These are phyloP conservation scores for Colletotrichum lini DNA, from an alignment of 2,329 filamentous ascomycete genomes.

Conservation along the genomic window DNA sequence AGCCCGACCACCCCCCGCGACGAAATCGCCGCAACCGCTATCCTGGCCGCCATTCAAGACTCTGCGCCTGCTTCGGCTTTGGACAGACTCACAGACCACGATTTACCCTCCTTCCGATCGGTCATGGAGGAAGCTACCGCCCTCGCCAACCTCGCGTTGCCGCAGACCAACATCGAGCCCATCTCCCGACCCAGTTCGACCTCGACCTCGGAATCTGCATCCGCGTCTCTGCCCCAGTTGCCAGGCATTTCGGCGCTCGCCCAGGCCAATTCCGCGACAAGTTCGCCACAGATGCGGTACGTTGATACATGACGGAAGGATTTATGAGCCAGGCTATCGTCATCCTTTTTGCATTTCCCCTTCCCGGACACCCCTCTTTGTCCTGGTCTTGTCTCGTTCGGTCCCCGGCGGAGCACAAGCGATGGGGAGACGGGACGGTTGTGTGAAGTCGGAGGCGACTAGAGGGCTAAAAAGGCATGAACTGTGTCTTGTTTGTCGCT, in stretches of 20 bases:
- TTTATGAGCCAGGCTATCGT: background rate
- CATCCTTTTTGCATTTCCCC: background rate
- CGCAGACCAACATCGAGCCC: slow-evolving; percentile 54
- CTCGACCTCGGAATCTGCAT: slow-evolving; percentile 52
- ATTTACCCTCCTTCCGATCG: slow-evolving; percentile 32
- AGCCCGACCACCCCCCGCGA: slow-evolving; percentile 4
- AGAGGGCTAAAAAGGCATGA: background rate
- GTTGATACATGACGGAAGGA: slow-evolving; percentile 44
- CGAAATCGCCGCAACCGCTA: slow-evolving; percentile 23
- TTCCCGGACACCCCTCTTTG: background rate
- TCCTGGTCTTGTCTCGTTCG: background rate
- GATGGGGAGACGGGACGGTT: too few relatives aligned
- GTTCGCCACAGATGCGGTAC: slow-evolving; percentile 64
- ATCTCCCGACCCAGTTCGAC: slow-evolving; percentile 66
- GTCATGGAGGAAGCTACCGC: slow-evolving; percentile 63
- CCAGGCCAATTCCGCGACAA: slow-evolving; percentile 55
- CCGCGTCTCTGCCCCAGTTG: slow-evolving; percentile 59
- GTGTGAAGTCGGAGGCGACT: background rate
- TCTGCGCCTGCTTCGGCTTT: slow-evolving; percentile 25
- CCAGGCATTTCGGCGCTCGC: slow-evolving; percentile 63
- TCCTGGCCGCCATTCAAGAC: slow-evolving; percentile 27
- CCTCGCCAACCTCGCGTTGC: slow-evolving; percentile 35
- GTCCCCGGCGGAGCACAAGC: background rate
- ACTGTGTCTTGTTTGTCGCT: background rate
- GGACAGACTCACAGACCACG: slow-evolving; percentile 20